Conservation (phyloP, 73 alveolate genomes). For the Effrenium voratum region DNA sequence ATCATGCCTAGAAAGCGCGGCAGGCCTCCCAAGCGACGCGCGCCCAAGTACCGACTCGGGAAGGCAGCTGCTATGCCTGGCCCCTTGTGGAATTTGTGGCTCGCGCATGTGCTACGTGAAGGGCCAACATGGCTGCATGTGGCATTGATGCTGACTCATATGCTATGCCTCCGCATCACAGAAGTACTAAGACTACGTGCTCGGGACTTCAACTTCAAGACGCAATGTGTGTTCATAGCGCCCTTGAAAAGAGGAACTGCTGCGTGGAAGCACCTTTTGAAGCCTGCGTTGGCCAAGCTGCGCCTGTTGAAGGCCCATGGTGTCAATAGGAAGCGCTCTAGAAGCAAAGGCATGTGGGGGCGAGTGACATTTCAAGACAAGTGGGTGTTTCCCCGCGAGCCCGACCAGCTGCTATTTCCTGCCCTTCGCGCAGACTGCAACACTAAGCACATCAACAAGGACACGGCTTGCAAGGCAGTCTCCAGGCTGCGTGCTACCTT, state of each 20-base stretch:
- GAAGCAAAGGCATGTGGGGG: conserved; percentile 37
- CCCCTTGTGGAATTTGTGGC: background rate
- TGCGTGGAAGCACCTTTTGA: background rate
- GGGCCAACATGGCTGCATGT: background rate
- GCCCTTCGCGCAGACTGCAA: background rate
- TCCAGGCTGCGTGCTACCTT: background rate
- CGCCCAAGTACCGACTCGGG: background rate
- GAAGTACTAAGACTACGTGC: background rate
- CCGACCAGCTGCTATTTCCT: background rate
- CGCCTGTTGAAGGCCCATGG: background rate
- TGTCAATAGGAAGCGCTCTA: background rate
- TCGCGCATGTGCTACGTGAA: background rate
- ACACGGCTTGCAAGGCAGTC: conserved; percentile 2
- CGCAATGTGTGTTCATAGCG: background rate
- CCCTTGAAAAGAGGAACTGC: background rate
- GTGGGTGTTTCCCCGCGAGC: background rate
- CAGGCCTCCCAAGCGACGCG: background rate
- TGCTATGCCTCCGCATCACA: background rate
- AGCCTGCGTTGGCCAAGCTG: background rate
- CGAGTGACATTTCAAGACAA: background rate
- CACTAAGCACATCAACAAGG: background rate
- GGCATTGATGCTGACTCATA: background rate
- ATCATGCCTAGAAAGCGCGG: background rate
- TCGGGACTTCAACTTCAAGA: background rate
- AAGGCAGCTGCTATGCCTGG: background rate